phyloP scores from a whole-genome alignment of 495 filamentous ascomycete genomes.

The Tuber melanosporum region DNA sequence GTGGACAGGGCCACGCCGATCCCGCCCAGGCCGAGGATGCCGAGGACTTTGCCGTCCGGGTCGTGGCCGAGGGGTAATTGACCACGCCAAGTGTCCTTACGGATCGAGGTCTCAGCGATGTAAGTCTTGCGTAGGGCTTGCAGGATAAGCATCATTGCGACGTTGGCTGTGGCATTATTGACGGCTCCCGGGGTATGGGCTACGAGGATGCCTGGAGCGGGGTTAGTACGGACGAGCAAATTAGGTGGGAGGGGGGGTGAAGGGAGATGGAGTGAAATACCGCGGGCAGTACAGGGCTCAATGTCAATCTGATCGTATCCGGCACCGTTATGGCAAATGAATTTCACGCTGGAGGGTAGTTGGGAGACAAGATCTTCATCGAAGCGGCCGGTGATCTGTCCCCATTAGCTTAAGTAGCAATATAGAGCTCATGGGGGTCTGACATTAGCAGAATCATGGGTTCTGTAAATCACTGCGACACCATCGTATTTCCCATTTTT shows the following conservation, averaged over 20 bases:
- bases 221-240: conserved; percentile 1
- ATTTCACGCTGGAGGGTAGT: conserved; percentile 62
- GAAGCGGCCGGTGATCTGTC: conserved; percentile 56
- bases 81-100: conserved; percentile 54
- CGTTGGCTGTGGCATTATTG: conserved; percentile 64
- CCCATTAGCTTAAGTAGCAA: neutral
- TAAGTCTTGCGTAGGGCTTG: conserved; percentile 62
- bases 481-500: conserved; percentile 53
- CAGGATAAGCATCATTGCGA: conserved; percentile 65
- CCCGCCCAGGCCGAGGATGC: conserved; percentile 82
- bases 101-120: conserved; percentile 55
- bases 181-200: conserved; percentile 64
- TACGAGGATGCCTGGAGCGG: conserved; percentile 52
- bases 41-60: conserved; percentile 64
- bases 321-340: conserved; percentile 79
- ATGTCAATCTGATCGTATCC: conserved; percentile 80
- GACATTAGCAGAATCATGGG: conserved; percentile 55
- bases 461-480: conserved; percentile 55
- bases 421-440: neutral
- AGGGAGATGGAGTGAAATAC: conserved; percentile 28
- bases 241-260: neutral
- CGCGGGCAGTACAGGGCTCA: conserved; percentile 56
- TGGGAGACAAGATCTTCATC: conserved; percentile 53
- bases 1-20: conserved; percentile 71
- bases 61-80: conserved; percentile 46